phyloP scores from a whole-genome alignment of 179 eudicot species.

The Silene noctiflora region DNA sequence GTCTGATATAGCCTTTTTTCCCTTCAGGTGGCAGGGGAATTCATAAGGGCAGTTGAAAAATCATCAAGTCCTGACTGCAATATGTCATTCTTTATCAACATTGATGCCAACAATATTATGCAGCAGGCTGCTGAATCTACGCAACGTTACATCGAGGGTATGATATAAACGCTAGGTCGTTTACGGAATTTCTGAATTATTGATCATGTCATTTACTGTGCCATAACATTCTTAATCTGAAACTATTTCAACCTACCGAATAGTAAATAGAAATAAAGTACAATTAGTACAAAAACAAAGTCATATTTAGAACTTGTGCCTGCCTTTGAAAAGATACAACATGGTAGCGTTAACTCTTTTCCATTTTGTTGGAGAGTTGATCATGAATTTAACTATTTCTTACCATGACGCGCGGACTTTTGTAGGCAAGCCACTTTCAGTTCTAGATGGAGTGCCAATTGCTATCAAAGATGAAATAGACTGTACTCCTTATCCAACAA shows the following conservation, averaged over 20 bases:
- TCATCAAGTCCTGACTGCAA: slow-evolving; percentile 45
- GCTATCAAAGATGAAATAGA: slow-evolving; percentile 94
- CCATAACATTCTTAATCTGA: no score
- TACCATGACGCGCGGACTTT: background rate
- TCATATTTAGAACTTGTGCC: no score
- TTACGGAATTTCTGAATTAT: background rate
- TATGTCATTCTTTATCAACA: slow-evolving; percentile 81
- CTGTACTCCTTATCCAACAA: slow-evolving; percentile 91
- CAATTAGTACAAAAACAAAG: no score
- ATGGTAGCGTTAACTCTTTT: no score
- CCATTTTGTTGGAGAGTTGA: background rate
- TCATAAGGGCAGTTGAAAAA: slow-evolving; percentile 47
- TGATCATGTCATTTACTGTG: no score
- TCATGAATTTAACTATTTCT: background rate
- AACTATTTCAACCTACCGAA: no score
- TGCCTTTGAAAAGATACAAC: no score
- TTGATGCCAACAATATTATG: slow-evolving; percentile 50
- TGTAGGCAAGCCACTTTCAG: slow-evolving; percentile 75
- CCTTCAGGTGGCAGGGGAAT: slow-evolving; percentile 66
- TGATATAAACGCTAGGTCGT: no score
- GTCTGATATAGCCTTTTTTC: slow-evolving; percentile 9
- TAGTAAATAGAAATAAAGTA: no score
- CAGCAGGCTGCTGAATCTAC: slow-evolving; percentile 82
- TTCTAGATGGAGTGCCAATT: slow-evolving; percentile 84
- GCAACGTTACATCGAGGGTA: slow-evolving; percentile 61